A percentile compares a stretch with the other conserved stretches of the same genome.
These are phyloP conservation scores for Cordyceps tenuipes DNA, from an alignment of 2,329 filamentous ascomycete species.

Conservation along the genomic window DNA sequence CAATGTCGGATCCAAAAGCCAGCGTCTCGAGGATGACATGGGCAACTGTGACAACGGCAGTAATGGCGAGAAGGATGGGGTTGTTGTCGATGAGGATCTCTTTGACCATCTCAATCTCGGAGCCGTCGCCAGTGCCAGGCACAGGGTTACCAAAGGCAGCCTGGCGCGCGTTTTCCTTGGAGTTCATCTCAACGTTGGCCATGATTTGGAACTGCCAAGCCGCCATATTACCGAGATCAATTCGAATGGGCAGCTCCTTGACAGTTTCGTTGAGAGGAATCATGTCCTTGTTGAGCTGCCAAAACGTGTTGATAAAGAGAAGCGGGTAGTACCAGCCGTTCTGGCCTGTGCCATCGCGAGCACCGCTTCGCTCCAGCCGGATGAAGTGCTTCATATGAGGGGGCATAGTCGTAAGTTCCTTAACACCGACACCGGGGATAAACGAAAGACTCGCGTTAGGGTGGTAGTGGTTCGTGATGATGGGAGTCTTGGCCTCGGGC, in stretches of 20 bases:
- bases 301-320: constrained; percentile 91
- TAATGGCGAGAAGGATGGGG: constrained; percentile 78
- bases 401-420: constrained; percentile 58
- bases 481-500: constrained; percentile 51
- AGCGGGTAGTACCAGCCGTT: constrained; percentile 92
- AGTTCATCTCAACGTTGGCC: constrained; percentile 75
- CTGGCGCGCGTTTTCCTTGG: constrained; percentile 73
- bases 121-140: constrained; percentile 76
- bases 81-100: constrained; percentile 92
- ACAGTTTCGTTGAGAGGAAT: constrained; percentile 84
- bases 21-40: constrained; percentile 95
- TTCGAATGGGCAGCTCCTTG: constrained; percentile 68
- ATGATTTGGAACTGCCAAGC: constrained; percentile 88
- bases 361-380: constrained; percentile 68
- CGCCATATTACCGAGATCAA: constrained; percentile 72
- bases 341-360: constrained; percentile 73
- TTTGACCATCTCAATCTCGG: constrained; percentile 95
- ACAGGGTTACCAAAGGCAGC: constrained; percentile 65
- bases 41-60: constrained; percentile 72
- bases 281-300: constrained; percentile 92
- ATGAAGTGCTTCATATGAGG: constrained; percentile 71
- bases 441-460: constrained; percentile 88
- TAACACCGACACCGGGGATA: constrained; percentile 68
- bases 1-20: constrained; percentile 94
- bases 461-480: constrained; percentile 83